Percentiles rank a stretch among this genome's conserved stretches.
Conservation (phyloP, 129 eudicot genomes). For the Kitagawia praeruptora region DNA sequence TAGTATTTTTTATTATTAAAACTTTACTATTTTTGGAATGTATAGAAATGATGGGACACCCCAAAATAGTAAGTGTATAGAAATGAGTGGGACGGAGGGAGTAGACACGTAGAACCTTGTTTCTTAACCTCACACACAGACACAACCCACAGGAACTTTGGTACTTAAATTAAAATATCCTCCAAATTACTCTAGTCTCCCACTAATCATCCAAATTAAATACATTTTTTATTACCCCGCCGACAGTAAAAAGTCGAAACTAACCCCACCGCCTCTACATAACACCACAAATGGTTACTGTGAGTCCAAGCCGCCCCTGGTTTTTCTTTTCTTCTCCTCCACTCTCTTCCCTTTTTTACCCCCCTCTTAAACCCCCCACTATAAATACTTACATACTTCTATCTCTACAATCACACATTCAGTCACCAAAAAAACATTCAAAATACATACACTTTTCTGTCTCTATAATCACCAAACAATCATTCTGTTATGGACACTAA, state of each 20-base stretch:
- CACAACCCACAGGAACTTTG: no score
- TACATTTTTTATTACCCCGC: neutral
- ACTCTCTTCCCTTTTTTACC: neutral
- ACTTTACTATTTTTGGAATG: no score
- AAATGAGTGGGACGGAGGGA: no score
- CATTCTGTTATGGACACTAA: slow-evolving; percentile 28
- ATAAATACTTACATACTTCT: neutral
- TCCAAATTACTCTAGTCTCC: no score
- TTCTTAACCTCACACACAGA: neutral
- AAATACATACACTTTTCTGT: neutral
- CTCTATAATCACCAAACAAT: neutral
- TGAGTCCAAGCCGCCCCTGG: slow-evolving; percentile 1
- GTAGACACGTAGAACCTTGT: neutral
- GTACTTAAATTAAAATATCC: no score
- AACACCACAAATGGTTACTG: neutral
- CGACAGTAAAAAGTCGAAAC: neutral
- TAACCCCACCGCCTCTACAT: neutral
- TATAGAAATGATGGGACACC: no score
- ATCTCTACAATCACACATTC: neutral
- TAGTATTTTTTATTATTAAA: no score
- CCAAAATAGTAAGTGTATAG: no score
- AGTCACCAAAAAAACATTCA: neutral
- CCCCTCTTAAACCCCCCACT: neutral
- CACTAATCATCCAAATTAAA: neutral
- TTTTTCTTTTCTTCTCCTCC: neutral